Base-by-base conservation (phyloP, 306 rosid genomes). In the Cucumis hystrix region DNA sequence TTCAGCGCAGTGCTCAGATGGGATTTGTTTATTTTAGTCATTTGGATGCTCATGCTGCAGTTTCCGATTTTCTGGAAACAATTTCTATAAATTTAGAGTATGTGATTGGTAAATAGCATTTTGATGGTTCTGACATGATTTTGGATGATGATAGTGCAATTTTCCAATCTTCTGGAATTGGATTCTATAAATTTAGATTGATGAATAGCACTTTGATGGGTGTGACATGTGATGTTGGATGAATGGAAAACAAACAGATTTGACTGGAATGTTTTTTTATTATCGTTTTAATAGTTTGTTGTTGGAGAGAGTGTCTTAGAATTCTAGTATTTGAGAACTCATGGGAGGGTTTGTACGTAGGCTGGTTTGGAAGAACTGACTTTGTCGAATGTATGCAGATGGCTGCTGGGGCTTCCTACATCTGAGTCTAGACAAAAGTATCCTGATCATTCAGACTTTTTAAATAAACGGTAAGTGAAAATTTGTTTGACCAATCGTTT, bases 361-460 rank as follows among this genome's bases (percentile, higher is more conserved):
- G 37, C 57, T 47, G 4, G n/a, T 69, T 47, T 13, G 37, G 14
- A 21, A 10, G 37, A 47, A 15, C 76, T 70, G 58, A 45, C 11
- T 8, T 9, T 63, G 47, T 63, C 33, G 35, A 69, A 69, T 45
- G 57, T 12, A 37, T 67, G 82, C 85, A 93, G 98, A 85, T 93
- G 94, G 96, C 84, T 94, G 73, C n/a, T 91, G 78, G 91, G 92
- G 23, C 74, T 86, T 81, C 80, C 85, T 41, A 64, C 77, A 18
- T 78, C 88, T 77, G 67, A 79, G 63, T 71, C 73, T 21, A 84
- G 84, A 54, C 76, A 7, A 6, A 85, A 77, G 74, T 75, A 68
- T 79, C 81, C 84, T 66, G 83, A 84, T 61, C 82, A 54, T 66
- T 63, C 79, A 21, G 82, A 83, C 10, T 25, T 75, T 83, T 83